phyloP scores from a whole-genome alignment of 179 eudicot species.

The Spinacia oleracea region DNA sequence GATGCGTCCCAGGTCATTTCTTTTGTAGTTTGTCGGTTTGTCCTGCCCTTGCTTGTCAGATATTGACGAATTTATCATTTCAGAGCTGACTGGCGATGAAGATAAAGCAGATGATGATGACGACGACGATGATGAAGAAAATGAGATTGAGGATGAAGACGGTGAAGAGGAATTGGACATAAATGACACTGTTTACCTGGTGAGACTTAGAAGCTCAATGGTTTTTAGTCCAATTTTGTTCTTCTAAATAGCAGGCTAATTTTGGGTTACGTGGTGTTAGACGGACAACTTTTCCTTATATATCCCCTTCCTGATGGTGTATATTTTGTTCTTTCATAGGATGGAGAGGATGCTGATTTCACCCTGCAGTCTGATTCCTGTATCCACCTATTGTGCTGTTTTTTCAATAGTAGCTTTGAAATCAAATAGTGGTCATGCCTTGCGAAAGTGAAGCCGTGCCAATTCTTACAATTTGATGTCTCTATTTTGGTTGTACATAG shows the following conservation, averaged over 20 bases:
- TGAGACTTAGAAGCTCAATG: constrained; percentile 21
- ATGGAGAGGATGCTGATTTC: constrained; percentile 51
- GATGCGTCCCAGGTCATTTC: not conserved
- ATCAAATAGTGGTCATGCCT: not conserved
- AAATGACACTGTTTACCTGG: constrained; percentile 53
- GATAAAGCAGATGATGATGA: constrained; percentile 56
- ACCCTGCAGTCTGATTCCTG: constrained; percentile 53
- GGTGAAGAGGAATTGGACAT: constrained; percentile 69
- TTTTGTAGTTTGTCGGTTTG: no score
- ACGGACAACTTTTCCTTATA: not conserved
- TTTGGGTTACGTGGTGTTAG: constrained; percentile 1
- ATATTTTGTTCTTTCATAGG: constrained; percentile 36
- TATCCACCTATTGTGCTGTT: constrained; percentile 52
- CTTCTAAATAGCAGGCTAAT: not conserved
- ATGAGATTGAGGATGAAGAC: constrained; percentile 52
- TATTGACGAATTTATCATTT: constrained; percentile 17
- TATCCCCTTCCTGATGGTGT: constrained; percentile 9
- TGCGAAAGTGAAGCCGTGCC: not conserved
- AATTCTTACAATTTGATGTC: not conserved
- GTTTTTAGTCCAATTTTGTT: constrained; percentile 11
- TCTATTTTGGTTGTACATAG: not conserved
- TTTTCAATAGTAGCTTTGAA: not conserved
- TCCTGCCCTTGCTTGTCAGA: not conserved
- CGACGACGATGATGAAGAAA: constrained; percentile 63
- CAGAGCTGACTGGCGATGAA: constrained; percentile 50